phyloP scores from a whole-genome alignment of 106 monocot species.

The Ottelia alismoides region DNA sequence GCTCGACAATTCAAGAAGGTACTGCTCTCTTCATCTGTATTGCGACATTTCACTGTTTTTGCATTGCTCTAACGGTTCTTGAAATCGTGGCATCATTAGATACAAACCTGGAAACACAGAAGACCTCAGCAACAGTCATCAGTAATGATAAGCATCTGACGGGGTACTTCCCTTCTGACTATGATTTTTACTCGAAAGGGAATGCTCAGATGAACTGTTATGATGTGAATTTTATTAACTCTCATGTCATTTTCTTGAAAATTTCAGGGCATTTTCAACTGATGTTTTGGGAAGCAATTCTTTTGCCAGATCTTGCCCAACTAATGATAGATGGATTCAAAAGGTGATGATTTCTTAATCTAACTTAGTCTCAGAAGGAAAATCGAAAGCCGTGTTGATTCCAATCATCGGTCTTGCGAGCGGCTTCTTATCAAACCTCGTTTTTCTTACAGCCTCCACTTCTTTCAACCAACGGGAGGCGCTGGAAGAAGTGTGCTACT shows the following conservation, averaged over 20 bases:
- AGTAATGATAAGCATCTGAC: neutral
- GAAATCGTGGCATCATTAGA: too few relatives aligned
- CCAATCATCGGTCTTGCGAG: neutral
- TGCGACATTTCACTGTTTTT: too few relatives aligned
- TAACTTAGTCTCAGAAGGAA: too few relatives aligned
- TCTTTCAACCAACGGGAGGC: neutral
- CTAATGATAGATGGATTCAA: too few relatives aligned
- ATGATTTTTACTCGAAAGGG: neutral
- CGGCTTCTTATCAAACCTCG: neutral
- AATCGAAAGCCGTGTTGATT: neutral
- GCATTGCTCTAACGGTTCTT: too few relatives aligned
- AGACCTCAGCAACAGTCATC: too few relatives aligned
- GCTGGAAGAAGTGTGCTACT: constrained; percentile 22
- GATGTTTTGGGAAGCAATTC: constrained; percentile 1
- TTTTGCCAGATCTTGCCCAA: too few relatives aligned
- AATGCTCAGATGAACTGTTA: neutral
- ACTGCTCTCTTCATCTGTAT: too few relatives aligned
- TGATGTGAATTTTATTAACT: neutral
- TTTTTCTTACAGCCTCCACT: constrained; percentile 12
- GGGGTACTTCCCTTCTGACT: neutral
- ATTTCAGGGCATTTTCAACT: constrained; percentile 20
- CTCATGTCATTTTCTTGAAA: neutral
- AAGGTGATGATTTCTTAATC: too few relatives aligned
- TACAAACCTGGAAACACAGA: too few relatives aligned
- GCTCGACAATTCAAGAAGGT: too few relatives aligned